Evolutionary conservation across 2,329 filamentous ascomycete genomes (phyloP).

Genomic region (Monilinia polystroma): DNA sequence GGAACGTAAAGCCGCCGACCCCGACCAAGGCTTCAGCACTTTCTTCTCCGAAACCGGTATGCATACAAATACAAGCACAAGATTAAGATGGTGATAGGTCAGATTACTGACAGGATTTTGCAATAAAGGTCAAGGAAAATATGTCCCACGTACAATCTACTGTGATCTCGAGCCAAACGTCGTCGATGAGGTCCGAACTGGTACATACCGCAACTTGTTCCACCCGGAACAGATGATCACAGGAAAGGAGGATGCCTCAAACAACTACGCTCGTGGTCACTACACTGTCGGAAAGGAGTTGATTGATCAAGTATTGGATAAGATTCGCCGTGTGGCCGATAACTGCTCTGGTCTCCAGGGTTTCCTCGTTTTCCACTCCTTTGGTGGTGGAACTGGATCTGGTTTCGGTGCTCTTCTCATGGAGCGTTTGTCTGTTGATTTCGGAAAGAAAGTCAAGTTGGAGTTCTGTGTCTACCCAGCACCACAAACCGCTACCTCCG

Average conservation of each 20-base stretch:
- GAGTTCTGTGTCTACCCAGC: constrained; percentile 66
- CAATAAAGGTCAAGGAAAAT: constrained; percentile 86
- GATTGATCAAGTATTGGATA: constrained; percentile 62
- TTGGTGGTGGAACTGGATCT: constrained; percentile 66
- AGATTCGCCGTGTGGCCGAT: constrained; percentile 63
- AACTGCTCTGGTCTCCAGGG: constrained; percentile 66
- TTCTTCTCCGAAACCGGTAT: constrained; percentile 99
- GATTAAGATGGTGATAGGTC: constrained; percentile 33
- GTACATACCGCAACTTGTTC: constrained; percentile 61
- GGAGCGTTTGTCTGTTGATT: constrained; percentile 63
- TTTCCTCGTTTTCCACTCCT: constrained; percentile 68
- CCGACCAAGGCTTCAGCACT: constrained; percentile 98
- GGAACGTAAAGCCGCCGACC: constrained; percentile 89
- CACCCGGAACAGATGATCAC: constrained; percentile 65
- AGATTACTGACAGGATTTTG: constrained; percentile 31
- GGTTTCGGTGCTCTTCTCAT: constrained; percentile 65
- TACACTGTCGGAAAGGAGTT: constrained; percentile 69
- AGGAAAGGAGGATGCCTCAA: constrained; percentile 68
- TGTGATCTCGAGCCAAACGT: constrained; percentile 66
- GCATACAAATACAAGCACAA: constrained; percentile 35
- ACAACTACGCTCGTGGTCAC: constrained; percentile 68
- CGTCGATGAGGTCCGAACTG: constrained; percentile 66
- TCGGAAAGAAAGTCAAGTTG: constrained; percentile 67
- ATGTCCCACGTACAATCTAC: constrained; percentile 66
- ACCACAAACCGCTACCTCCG: constrained; percentile 61